Percentiles rank a stretch among this genome's conserved stretches.
Conservation (phyloP, 2,329 filamentous ascomycete species). For the Xylariales sp. region DNA sequence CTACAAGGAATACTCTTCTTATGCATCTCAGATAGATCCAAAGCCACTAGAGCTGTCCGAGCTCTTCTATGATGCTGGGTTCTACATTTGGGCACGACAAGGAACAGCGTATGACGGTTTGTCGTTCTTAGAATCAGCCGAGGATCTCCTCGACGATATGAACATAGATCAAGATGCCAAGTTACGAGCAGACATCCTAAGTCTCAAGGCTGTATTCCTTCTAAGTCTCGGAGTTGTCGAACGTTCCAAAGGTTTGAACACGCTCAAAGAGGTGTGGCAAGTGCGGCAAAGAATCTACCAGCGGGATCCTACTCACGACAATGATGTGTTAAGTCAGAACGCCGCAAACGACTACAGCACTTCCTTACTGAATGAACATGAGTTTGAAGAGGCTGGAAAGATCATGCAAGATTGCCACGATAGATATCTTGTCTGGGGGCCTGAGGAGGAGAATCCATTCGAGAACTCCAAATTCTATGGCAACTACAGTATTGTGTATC, state of each 20-base stretch:
- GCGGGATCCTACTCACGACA: constrained; percentile 1
- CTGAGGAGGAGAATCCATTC: constrained; percentile 11
- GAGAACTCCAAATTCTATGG: constrained; percentile 17
- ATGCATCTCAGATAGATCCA: constrained; percentile 1
- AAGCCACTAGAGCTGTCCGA: constrained; percentile 8
- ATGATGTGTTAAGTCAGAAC: constrained; percentile 13
- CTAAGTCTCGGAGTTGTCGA: not conserved
- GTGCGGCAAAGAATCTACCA: constrained; percentile 10
- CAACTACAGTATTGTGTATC: constrained; percentile 10
- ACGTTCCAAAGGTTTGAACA: not conserved
- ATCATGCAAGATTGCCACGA: constrained; percentile 10
- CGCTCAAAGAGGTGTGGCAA: constrained; percentile 7
- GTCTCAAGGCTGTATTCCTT: too few species aligned
- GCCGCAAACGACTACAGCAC: constrained; percentile 13
- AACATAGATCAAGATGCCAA: constrained; percentile 3
- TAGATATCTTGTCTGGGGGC: constrained; percentile 11
- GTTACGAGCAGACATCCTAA: constrained; percentile 13
- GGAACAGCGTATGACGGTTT: constrained; percentile 8
- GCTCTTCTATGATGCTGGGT: constrained; percentile 14
- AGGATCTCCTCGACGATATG: constrained; percentile 9
- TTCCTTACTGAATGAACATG: constrained; percentile 12
- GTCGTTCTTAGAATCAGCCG: constrained; percentile 10
- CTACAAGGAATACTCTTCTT: constrained; percentile 2
- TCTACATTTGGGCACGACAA: constrained; percentile 11
- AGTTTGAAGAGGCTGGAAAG: constrained; percentile 11